Conservation (phyloP, 805 yeast species). For the Cyberlindnera subsufficiens region DNA sequence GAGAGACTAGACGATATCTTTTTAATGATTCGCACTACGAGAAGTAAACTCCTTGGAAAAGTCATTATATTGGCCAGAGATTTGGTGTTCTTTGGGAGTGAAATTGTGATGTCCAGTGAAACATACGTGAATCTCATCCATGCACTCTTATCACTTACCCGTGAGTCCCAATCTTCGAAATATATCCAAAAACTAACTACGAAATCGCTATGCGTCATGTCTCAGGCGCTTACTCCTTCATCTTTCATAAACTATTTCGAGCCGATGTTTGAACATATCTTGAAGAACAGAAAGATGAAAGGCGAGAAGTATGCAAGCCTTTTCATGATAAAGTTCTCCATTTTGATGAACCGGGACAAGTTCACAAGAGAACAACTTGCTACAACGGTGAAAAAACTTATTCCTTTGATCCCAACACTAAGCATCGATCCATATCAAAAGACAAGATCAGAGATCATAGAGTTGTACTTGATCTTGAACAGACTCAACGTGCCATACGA, state of each 20-base stretch:
- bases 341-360: slow-evolving; percentile 11
- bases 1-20: slow-evolving; percentile 15
- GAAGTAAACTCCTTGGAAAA: slow-evolving; percentile 15
- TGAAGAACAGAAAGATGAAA: slow-evolving; percentile 12
- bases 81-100: slow-evolving; percentile 17
- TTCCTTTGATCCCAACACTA: slow-evolving; percentile 4
- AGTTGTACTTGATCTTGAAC: slow-evolving; percentile 13
- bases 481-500: background rate
- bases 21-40: slow-evolving; percentile 10
- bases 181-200: slow-evolving; percentile 10
- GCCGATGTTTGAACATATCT: slow-evolving; percentile 8
- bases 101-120: slow-evolving; percentile 8
- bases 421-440: slow-evolving; percentile 16
- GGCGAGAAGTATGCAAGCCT: slow-evolving; percentile 22
- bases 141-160: slow-evolving; percentile 18
- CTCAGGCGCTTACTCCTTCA: slow-evolving; percentile 14
- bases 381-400: slow-evolving; percentile 4
- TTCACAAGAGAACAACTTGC: slow-evolving; percentile 1
- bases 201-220: slow-evolving; percentile 23
- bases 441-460: slow-evolving; percentile 17
- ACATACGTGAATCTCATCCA: slow-evolving; percentile 14
- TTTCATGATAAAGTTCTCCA: slow-evolving; percentile 18
- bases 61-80: slow-evolving; percentile 20
- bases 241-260: slow-evolving; percentile 17
- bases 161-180: slow-evolving; percentile 12